phyloP scores from a whole-genome alignment of 2,329 filamentous ascomycete genomes.

The Neofusicoccum parvum region DNA sequence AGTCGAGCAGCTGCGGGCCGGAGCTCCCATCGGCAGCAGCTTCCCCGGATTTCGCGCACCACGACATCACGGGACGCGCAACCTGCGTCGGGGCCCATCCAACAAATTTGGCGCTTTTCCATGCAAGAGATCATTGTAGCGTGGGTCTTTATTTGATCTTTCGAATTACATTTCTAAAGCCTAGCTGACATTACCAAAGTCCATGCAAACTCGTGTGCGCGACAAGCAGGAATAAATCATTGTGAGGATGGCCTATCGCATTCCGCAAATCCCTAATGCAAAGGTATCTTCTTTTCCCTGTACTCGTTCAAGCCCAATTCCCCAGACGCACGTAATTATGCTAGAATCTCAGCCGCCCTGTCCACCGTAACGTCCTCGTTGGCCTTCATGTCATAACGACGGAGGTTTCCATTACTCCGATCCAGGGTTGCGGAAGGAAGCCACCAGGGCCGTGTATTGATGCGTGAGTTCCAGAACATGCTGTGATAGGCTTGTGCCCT shows the following conservation, averaged over 20 bases:
- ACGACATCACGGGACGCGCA: neutral
- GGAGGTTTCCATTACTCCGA: slow-evolving; percentile 57
- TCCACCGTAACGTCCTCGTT: neutral
- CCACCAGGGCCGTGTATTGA: slow-evolving; percentile 92
- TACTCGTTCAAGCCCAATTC: slow-evolving; percentile 4
- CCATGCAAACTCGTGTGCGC: slow-evolving; percentile 2
- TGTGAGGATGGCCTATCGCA: neutral
- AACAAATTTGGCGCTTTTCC: neutral
- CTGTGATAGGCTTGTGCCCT: slow-evolving; percentile 91
- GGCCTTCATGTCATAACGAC: neutral
- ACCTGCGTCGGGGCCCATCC: no score
- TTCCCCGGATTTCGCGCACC: slow-evolving; percentile 4
- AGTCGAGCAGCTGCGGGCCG: slow-evolving; percentile 11
- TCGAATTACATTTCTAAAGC: slow-evolving; percentile 4
- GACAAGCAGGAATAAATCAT: neutral
- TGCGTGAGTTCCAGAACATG: slow-evolving; percentile 92
- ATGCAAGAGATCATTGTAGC: no score
- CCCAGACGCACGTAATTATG: slow-evolving; percentile 6
- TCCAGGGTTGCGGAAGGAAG: slow-evolving; percentile 91
- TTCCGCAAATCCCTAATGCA: neutral
- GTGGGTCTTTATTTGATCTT: neutral
- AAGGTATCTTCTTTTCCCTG: slow-evolving; percentile 21
- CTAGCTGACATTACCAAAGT: neutral
- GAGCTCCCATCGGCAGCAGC: slow-evolving; percentile 13
- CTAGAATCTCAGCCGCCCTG: neutral